phyloP scores from a whole-genome alignment of 2,329 filamentous ascomycete genomes.

The Ceratocystis eucalypticola region DNA sequence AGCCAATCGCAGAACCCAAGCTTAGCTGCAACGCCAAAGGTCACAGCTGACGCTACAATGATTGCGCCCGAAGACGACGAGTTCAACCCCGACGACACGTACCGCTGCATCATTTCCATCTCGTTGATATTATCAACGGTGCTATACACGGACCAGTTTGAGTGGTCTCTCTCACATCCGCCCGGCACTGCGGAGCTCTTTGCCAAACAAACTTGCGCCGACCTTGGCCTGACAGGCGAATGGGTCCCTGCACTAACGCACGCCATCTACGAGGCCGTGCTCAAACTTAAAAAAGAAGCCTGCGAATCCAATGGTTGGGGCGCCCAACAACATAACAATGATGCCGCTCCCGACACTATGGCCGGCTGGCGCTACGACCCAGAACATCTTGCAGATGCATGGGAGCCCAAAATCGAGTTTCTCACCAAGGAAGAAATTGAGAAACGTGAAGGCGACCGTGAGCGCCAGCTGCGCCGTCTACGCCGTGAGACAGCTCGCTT shows the following conservation, averaged over 20 bases:
- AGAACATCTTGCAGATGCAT: conserved; percentile 71
- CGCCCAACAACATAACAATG: conserved; percentile 64
- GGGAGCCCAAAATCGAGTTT: conserved; percentile 69
- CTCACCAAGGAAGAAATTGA: conserved; percentile 95
- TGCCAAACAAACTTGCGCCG: conserved; percentile 81
- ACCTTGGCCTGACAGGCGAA: conserved; percentile 77
- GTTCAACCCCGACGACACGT: conserved; percentile 80
- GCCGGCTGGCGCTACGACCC: conserved; percentile 94
- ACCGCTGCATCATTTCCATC: conserved; percentile 80
- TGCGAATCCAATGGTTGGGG: conserved; percentile 75
- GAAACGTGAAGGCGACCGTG: conserved; percentile 85
- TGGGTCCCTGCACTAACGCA: conserved; percentile 92
- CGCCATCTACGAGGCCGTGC: conserved; percentile 88
- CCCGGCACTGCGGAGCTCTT: conserved; percentile 86
- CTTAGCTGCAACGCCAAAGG: conserved; percentile 29
- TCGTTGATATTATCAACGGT: conserved; percentile 85
- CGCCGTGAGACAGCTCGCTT: conserved; percentile 86
- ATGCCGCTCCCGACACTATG: conserved; percentile 66
- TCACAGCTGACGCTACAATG: conserved; percentile 57
- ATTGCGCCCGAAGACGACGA: conserved; percentile 42
- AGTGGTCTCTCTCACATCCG: conserved; percentile 89
- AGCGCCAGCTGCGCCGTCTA: conserved; percentile 75
- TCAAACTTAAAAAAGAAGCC: conserved; percentile 89
- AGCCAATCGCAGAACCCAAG: neutral
- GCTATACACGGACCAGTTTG: conserved; percentile 92